Percentiles rank a stretch among this genome's conserved stretches.
Conservation (phyloP, 495 filamentous ascomycete species). For the Xanthoparmelia taractica region DNA sequence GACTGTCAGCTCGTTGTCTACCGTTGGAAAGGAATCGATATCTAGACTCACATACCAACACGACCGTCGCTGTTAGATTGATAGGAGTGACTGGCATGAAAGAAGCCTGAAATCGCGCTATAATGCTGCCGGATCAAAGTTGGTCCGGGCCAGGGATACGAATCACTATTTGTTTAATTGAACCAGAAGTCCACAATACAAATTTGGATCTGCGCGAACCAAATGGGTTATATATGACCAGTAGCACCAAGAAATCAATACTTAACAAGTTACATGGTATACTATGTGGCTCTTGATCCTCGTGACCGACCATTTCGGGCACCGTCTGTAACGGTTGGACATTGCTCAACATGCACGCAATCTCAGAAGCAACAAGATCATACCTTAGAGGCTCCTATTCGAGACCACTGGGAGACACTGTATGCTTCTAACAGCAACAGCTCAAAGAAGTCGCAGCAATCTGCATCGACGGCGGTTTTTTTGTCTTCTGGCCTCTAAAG, state of each 20-base stretch:
- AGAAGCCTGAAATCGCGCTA: neutral
- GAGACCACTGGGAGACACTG: neutral
- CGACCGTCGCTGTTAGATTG: neutral
- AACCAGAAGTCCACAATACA: neutral
- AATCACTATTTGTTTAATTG: no score
- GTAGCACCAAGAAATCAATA: neutral
- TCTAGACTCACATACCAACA: neutral
- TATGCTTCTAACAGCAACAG: neutral
- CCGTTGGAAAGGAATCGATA: neutral
- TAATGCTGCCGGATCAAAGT: neutral
- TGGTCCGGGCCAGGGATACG: neutral
- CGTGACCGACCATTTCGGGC: neutral
- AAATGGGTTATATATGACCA: neutral
- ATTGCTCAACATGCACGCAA: neutral
- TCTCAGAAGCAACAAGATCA: neutral
- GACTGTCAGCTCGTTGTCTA: neutral
- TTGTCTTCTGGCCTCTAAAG: neutral
- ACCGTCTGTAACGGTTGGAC: no score
- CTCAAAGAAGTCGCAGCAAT: neutral
- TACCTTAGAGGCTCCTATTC: neutral
- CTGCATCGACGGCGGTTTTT: neutral
- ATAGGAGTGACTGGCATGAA: neutral
- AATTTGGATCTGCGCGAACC: neutral
- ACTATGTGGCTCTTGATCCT: neutral
- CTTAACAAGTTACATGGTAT: neutral